Base-by-base conservation (phyloP, 805 yeast genomes). In the Candida endomychidarum region DNA sequence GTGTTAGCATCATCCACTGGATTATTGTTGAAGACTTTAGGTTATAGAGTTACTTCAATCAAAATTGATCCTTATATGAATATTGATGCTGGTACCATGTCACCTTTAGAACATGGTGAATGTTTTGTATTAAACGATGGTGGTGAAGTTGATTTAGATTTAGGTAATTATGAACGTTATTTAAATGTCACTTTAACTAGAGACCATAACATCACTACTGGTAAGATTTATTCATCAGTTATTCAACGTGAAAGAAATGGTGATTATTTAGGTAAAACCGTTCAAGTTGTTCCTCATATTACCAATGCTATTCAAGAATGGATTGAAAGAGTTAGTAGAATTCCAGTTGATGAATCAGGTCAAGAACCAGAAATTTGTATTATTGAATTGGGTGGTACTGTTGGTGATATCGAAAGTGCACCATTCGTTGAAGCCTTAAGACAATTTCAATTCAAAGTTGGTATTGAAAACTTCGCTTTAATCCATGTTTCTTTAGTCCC, bases 21-120 rank as follows among this genome's bases (percentile, higher is more conserved):
- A 46, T 80, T 93, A 68, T 66, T 93, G 49, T 77, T 93, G 67
- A 93, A 93, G 66, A 90, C 99, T 28, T 70, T 87, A 43, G 99
- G 99, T 46, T 76, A 86, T 57, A 83, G 95, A 60, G 98, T 91
- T 47, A 91, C 99, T 3, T 89, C 98, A 11, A 91, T 93, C 72
- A 93, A 93, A 67, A 93, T 93, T 57, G 99, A 93, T 71, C 99
- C 99, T 28, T 93, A 93, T 69, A 86, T 93, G 95, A 93, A 93
- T 70, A 88, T 93, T 53, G 99, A 93, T 71, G 99, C 99, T 27
- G 99, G 99, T 56, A 93, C 99, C 32, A 93, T 93, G 99, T 87
- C 96, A 29, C 99, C 99, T 16, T 74, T 93, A 60, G 99, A 93
- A 67, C 99, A 93, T 61, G 99, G 99, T 54, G 99, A 93, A 67